A percentile compares a stretch with the other conserved stretches of the same genome.
These are phyloP conservation scores for Nannochloris sp. DNA, from an alignment of 139 green algal genomes.

Conservation along the genomic window DNA sequence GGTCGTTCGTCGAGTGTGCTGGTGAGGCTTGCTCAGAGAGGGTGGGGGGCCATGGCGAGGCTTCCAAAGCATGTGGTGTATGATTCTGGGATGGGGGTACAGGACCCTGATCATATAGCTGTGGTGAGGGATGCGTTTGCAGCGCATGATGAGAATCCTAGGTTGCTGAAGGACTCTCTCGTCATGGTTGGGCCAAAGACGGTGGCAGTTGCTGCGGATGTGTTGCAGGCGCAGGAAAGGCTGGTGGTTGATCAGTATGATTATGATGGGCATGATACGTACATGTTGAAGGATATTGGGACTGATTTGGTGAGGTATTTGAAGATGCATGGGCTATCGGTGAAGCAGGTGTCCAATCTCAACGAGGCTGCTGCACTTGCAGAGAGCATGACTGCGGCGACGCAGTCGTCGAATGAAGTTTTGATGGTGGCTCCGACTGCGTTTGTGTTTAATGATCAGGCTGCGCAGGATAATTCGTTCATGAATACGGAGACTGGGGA, in stretches of 20 bases:
- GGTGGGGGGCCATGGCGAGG: slow-evolving; percentile 42
- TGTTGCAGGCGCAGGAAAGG: slow-evolving; percentile 24
- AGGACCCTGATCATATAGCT: slow-evolving; percentile 17
- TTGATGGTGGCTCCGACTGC: slow-evolving; percentile 92
- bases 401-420: slow-evolving; percentile 74
- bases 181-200: slow-evolving; percentile 26
- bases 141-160: slow-evolving; percentile 34
- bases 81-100: slow-evolving; percentile 11
- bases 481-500: slow-evolving; percentile 52
- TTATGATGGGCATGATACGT: slow-evolving; percentile 11
- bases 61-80: slow-evolving; percentile 30
- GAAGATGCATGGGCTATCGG: slow-evolving; percentile 21
- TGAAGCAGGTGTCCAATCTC: slow-evolving; percentile 26
- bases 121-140: slow-evolving; percentile 61
- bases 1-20: slow-evolving; percentile 29
- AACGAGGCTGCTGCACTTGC: not conserved
- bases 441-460: slow-evolving; percentile 91
- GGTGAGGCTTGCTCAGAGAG: slow-evolving; percentile 45
- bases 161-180: slow-evolving; percentile 31
- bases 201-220: slow-evolving; percentile 37
- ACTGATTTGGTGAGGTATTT: slow-evolving; percentile 33
- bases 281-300: slow-evolving; percentile 23
- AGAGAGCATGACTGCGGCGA: not conserved
- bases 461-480: slow-evolving; percentile 85
- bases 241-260: slow-evolving; percentile 70